Evolutionary conservation across 805 yeast species (phyloP).

Genomic region (Candida schatavii): DNA sequence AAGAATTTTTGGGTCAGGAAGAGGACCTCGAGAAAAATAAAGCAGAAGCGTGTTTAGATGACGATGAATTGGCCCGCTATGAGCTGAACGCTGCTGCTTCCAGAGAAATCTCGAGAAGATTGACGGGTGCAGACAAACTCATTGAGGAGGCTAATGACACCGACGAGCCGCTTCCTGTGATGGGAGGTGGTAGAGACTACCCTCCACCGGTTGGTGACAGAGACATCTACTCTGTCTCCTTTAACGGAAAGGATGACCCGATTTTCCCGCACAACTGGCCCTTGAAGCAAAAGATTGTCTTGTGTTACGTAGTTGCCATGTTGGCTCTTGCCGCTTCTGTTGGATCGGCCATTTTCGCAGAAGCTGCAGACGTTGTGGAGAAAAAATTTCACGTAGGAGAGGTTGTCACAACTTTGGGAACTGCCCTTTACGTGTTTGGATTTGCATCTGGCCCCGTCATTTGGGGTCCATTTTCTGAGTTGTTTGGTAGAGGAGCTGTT

Average conservation of each 20-base stretch:
- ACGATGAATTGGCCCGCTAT: conserved; percentile 15
- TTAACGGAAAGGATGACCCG: conserved; percentile 17
- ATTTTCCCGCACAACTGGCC: conserved; percentile 36
- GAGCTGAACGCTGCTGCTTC: conserved; percentile 17
- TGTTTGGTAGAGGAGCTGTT: conserved; percentile 67
- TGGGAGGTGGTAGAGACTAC: conserved; percentile 17
- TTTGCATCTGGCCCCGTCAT: conserved; percentile 90
- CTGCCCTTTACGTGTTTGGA: conserved; percentile 86
- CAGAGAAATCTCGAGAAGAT: conserved; percentile 15
- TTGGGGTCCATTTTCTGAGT: conserved; percentile 86
- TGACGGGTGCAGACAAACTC: conserved; percentile 20
- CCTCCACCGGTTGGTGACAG: conserved; percentile 13
- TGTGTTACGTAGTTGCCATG: conserved; percentile 16
- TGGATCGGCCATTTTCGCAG: conserved; percentile 75
- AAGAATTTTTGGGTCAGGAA: background rate
- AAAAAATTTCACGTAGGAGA: conserved; percentile 52
- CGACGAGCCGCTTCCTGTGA: conserved; percentile 18
- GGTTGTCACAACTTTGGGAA: conserved; percentile 70
- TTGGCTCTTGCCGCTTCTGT: conserved; percentile 41
- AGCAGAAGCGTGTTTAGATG: background rate
- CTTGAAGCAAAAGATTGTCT: conserved; percentile 22
- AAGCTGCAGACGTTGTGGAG: conserved; percentile 49
- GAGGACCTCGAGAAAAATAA: background rate
- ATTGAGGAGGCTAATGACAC: conserved; percentile 19
- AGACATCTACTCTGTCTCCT: conserved; percentile 12